Evolutionary conservation across 2,329 filamentous ascomycete genomes (phyloP).

Genomic region (Akanthomyces uredinophilus): DNA sequence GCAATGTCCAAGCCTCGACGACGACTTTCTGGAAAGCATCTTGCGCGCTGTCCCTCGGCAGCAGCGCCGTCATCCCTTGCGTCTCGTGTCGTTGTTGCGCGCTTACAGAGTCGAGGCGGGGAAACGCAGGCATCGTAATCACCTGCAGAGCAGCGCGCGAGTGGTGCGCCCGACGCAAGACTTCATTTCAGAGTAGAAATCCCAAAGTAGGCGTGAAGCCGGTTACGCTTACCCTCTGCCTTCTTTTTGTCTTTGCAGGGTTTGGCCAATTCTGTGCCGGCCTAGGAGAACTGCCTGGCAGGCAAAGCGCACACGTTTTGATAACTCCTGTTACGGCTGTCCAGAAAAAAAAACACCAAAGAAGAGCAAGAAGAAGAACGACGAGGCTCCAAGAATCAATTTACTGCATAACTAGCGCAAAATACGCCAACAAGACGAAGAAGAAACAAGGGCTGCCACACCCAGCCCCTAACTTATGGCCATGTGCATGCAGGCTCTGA

Average conservation of each 20-base stretch:
- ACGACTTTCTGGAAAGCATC: not conserved
- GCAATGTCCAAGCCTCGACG: slow-evolving; percentile 8
- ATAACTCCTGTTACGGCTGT: not conserved
- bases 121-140: not conserved
- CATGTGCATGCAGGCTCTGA: not conserved
- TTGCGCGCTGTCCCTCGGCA: not conserved
- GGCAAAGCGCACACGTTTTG: too few relatives aligned
- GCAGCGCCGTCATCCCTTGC: not conserved
- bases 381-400: not conserved
- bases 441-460: not conserved
- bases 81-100: not conserved
- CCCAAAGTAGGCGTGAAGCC: not conserved
- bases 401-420: not conserved
- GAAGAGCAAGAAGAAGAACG: not conserved
- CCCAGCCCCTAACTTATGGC: not conserved
- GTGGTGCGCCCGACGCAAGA: not conserved
- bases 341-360: not conserved
- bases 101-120: not conserved
- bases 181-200: not conserved
- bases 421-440: not conserved
- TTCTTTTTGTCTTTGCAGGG: not conserved
- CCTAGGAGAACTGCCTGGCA: too few relatives aligned
- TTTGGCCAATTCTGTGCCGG: too few relatives aligned
- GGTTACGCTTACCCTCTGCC: too few relatives aligned
- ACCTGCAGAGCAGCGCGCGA: not conserved